These are phyloP conservation scores for Metschnikowia cerradonensis DNA, from an alignment of 805 yeast species.

Conservation along the genomic window DNA sequence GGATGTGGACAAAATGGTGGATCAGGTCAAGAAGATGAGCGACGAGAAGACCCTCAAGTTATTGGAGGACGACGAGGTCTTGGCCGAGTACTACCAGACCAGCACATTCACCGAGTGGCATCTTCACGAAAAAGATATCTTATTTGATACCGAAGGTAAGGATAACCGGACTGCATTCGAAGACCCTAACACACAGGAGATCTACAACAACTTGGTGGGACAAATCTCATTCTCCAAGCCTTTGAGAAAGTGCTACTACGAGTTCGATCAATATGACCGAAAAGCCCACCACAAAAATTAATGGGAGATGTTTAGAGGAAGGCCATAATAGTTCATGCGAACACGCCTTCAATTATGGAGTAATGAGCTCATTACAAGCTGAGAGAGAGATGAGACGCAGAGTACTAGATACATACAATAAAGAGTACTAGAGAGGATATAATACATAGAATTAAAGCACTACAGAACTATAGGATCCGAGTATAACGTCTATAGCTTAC, in stretches of 20 bases:
- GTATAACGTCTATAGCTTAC: too few species aligned
- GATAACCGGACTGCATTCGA: constrained; percentile 3
- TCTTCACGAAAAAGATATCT: constrained; percentile 14
- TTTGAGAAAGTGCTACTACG: constrained; percentile 10
- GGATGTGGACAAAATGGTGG: constrained; percentile 15
- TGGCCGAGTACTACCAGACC: constrained; percentile 22
- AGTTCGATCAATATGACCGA: constrained; percentile 10
- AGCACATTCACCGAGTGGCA: constrained; percentile 18
- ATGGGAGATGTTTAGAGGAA: background rate
- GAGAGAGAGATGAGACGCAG: too few species aligned
- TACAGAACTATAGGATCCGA: too few species aligned
- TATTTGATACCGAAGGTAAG: constrained; percentile 16
- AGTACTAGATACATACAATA: too few species aligned
- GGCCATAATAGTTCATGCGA: background rate
- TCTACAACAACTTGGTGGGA: constrained; percentile 7
- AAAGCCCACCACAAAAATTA: constrained; percentile 1
- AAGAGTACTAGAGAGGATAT: too few species aligned
- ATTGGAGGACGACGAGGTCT: constrained; percentile 19
- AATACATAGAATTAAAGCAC: too few species aligned
- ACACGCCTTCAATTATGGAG: too few species aligned
- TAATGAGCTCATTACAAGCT: too few species aligned
- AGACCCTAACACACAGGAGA: background rate
- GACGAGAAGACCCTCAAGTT: constrained; percentile 23
- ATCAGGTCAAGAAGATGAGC: constrained; percentile 19
- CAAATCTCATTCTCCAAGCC: constrained; percentile 7